phyloP scores from a whole-genome alignment of 495 filamentous ascomycete species.

The Saxophila tyrrhenica region DNA sequence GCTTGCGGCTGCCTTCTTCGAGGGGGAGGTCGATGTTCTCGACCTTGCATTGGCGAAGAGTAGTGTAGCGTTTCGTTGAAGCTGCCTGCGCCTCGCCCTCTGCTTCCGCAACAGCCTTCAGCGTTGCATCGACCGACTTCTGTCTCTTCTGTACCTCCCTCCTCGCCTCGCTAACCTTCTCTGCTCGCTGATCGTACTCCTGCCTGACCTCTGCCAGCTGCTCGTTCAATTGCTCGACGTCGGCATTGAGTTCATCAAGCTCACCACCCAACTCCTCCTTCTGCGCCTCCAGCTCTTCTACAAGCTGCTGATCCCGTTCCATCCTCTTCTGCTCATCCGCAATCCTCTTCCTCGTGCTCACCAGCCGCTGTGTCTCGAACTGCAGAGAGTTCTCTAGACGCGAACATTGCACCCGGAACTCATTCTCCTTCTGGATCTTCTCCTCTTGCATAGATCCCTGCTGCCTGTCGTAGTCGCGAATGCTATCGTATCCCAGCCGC shows the following conservation, averaged over 20 bases:
- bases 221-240: conserved; percentile 65
- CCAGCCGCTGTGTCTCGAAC: conserved; percentile 63
- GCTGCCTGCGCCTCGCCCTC: conserved; percentile 77
- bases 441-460: conserved; percentile 88
- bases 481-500: conserved; percentile 73
- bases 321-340: conserved; percentile 51
- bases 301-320: conserved; percentile 50
- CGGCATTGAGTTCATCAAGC: conserved; percentile 59
- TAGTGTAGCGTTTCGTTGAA: conserved; percentile 66
- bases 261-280: conserved; percentile 62
- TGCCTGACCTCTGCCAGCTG: conserved; percentile 54
- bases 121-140: conserved; percentile 66
- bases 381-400: conserved; percentile 65
- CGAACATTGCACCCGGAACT: conserved; percentile 75
- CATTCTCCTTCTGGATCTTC: conserved; percentile 68
- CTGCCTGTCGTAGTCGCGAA: conserved; percentile 84
- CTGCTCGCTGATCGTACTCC: conserved; percentile 53
- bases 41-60: conserved; percentile 81
- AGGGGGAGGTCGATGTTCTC: conserved; percentile 86
- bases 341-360: conserved; percentile 58
- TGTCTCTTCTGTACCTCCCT: conserved; percentile 73
- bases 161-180: conserved; percentile 71
- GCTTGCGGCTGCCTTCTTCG: conserved; percentile 52
- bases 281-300: conserved; percentile 59
- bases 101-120: conserved; percentile 62